Evolutionary conservation across 345 rosid species (phyloP).

Genomic region (Ceriops decandra): DNA sequence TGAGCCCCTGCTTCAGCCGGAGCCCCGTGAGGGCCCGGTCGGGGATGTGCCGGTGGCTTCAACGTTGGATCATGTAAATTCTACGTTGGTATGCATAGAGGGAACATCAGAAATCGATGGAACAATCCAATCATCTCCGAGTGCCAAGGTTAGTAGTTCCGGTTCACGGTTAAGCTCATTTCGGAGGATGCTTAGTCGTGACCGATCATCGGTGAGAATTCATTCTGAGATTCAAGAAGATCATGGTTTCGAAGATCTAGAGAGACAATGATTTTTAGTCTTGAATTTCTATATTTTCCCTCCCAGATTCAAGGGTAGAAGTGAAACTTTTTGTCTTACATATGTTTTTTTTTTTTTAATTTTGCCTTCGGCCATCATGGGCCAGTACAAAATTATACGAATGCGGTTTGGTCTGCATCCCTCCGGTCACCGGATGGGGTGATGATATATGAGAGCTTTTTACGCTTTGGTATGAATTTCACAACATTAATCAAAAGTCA

Average conservation of each 20-base stretch:
- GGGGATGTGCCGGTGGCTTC: neutral
- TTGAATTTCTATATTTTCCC: neutral
- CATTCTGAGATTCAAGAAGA: constrained; percentile 23
- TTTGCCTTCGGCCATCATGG: no score
- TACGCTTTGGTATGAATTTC: no score
- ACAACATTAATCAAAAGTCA: no score
- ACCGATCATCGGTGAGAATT: constrained; percentile 26
- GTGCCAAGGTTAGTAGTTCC: constrained; percentile 11
- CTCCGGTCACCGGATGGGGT: no score
- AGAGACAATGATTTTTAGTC: constrained; percentile 14
- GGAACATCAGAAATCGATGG: neutral
- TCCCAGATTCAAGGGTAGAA: no score
- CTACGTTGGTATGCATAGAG: neutral
- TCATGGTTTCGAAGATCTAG: constrained; percentile 19
- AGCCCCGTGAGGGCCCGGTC: constrained; percentile 27
- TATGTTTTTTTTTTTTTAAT: no score
- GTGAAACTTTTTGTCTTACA: no score
- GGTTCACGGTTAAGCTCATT: constrained; percentile 27
- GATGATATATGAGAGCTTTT: no score
- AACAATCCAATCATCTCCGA: neutral
- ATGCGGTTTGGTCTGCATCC: no score
- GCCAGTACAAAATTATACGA: no score
- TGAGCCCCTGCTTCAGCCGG: constrained; percentile 50
- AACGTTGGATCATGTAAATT: neutral
- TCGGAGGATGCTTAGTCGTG: constrained; percentile 23